Conservation (phyloP, 768 basidiomycete species). For the Sporobolomyces phaffii region DNA sequence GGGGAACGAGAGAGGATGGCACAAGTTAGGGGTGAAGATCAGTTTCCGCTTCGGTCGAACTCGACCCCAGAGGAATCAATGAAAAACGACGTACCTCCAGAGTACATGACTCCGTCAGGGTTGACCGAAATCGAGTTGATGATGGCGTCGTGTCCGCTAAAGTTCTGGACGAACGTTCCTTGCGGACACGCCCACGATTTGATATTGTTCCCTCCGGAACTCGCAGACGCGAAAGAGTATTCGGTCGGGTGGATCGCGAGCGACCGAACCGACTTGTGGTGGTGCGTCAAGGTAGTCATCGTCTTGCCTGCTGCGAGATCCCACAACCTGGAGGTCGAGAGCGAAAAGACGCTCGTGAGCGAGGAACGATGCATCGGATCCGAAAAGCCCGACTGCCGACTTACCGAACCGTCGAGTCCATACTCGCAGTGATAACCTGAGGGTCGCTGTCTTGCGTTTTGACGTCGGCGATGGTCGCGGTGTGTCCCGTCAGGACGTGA, state of each 20-base stretch:
- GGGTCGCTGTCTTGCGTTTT: conserved; percentile 96
- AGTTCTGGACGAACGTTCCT: conserved; percentile 92
- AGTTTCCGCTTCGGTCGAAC: too few species aligned
- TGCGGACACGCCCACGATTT: conserved; percentile 99
- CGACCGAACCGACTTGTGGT: conserved; percentile 94
- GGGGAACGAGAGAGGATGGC: too few species aligned
- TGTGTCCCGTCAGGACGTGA: conserved; percentile 87
- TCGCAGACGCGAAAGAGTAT: conserved; percentile 90
- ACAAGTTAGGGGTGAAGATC: too few species aligned
- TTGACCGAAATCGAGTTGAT: conserved; percentile 94
- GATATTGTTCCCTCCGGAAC: conserved; percentile 98
- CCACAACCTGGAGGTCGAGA: conserved; percentile 62
- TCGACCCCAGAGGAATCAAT: neutral
- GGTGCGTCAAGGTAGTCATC: conserved; percentile 93
- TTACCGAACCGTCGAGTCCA: conserved; percentile 92
- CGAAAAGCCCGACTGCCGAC: too few species aligned
- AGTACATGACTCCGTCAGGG: conserved; percentile 92
- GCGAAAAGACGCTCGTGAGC: too few species aligned
- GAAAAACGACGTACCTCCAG: conserved; percentile 64
- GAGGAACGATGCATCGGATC: too few species aligned
- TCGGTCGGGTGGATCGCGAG: conserved; percentile 93
- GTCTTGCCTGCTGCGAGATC: conserved; percentile 97
- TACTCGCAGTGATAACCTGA: conserved; percentile 94
- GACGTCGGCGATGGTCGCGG: conserved; percentile 89
- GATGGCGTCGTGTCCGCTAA: conserved; percentile 91